These are phyloP conservation scores for Paratinospora sagittata DNA, from an alignment of 164 flowering plant species.

Conservation along the genomic window DNA sequence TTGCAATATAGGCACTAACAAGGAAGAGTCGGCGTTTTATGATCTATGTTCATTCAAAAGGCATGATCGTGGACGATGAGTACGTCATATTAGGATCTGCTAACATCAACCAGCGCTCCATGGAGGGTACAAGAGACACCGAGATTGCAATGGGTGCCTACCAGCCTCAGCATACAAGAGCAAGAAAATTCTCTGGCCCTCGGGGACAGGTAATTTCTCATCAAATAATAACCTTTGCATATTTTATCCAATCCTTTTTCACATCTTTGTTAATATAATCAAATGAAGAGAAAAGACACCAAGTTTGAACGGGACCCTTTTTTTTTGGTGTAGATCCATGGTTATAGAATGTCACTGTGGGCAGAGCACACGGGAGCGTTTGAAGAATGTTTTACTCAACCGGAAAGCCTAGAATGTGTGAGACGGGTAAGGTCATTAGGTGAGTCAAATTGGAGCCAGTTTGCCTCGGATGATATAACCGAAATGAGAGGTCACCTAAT, in stretches of 20 bases:
- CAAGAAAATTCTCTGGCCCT: conserved; percentile 50
- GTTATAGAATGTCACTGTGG: conserved; percentile 98
- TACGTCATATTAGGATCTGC: conserved; percentile 81
- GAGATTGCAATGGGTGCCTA: conserved; percentile 99
- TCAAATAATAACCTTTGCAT: not conserved
- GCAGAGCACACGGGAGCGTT: conserved; percentile 78
- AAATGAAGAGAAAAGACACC: not conserved
- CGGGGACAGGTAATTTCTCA: conserved; percentile 57
- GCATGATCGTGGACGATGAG: conserved; percentile 95
- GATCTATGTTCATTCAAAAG: conserved; percentile 98
- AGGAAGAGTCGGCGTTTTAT: conserved; percentile 69
- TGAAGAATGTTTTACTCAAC: conserved; percentile 61
- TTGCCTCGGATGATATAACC: conserved; percentile 52
- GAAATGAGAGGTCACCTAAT: conserved; percentile 87
- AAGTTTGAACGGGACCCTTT: not conserved
- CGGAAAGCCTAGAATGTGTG: conserved; percentile 80
- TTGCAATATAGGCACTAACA: conserved; percentile 40
- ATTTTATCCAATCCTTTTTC: not conserved
- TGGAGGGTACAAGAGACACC: conserved; percentile 90
- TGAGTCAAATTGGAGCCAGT: conserved; percentile 79
- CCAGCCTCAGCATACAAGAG: conserved; percentile 85
- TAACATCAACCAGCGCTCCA: conserved; percentile 87
- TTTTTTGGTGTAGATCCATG: conserved; percentile 52
- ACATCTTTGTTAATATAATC: not conserved
- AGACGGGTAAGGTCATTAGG: conserved; percentile 51